Base-by-base conservation (phyloP, 805 yeast species). In the Kodamaea kaohsiungensis region DNA sequence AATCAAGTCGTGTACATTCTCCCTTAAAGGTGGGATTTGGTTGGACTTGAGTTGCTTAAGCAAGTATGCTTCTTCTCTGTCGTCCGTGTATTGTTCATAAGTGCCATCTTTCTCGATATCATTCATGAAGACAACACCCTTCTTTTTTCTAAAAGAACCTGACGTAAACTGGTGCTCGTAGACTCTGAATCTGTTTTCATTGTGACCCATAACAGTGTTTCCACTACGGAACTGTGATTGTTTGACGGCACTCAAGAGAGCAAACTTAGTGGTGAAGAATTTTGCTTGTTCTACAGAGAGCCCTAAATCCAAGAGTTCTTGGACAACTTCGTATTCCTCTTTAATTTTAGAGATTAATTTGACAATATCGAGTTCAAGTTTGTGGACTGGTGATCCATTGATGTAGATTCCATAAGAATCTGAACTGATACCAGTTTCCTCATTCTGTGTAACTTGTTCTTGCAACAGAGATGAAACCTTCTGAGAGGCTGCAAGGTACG, bases 1-100 rank as follows among this genome's bases (percentile, higher is more conserved):
- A 0, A 93, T 80, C 18, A 87, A 54, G 43, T 90, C 88, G 65
- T 89, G 89, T 57, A 90, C 77, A 65, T 93, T 93, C 58, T 89
- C 91, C 51, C 79, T 77, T 38, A 86, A 78, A 6, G 80, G 80
- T 0, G 96, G 96, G 15, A 90, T 70, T 62, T 83, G 86, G 7
- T 89, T 91, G 30, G 76, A 77, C 38, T 57, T 54, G 16, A 80
- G 65, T 3, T 35, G 40, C 33, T 22, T 35, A 2, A 62, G 64
- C 40, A 81, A 61, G 62, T 87, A 87, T 0, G 71, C 76, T 7
- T 72, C 67, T 10, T 80, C 65, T 43, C 86, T 75, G 19, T 70
- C 64, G 1, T 63, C 45, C 0, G 82, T 64, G 62, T 79, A 79
- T 7, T 71, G 66, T 1, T 67, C 61, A 63, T 89, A 91, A 33